Conservation (phyloP, 305 asterid genomes). For the Fraxinus angustifolia region DNA sequence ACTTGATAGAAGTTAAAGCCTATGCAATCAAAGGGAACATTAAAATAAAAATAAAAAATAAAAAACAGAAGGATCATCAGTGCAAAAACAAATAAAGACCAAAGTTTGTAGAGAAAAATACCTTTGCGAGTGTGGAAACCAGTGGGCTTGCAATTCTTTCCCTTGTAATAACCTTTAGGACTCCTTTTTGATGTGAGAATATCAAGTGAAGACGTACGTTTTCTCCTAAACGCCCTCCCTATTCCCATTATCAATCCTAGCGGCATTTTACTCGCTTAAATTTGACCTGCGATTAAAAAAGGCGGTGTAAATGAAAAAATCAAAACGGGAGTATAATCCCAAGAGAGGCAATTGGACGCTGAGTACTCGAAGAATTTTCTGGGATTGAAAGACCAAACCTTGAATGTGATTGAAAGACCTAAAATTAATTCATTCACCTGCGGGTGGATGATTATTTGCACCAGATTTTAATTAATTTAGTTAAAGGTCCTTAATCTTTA, state of each 20-base stretch:
- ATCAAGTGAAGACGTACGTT: conserved; percentile 70
- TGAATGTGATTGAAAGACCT: not conserved
- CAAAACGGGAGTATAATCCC: not conserved
- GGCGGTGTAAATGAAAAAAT: not conserved
- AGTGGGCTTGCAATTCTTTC: conserved; percentile 79
- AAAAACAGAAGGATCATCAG: not conserved
- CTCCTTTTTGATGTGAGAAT: conserved; percentile 66
- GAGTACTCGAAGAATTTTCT: not conserved
- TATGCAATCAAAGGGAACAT: not conserved
- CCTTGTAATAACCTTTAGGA: conserved; percentile 71
- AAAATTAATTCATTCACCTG: not conserved
- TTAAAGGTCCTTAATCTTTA: not conserved
- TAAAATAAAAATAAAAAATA: not conserved
- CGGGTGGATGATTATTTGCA: too few relatives aligned
- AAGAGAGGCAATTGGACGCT: not conserved
- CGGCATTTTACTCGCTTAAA: conserved; percentile 38
- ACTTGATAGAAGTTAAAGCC: not conserved
- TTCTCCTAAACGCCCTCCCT: conserved; percentile 65
- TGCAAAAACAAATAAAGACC: not conserved
- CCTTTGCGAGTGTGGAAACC: conserved; percentile 95
- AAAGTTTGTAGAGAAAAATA: not conserved
- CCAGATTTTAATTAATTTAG: not conserved
- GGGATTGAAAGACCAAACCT: not conserved
- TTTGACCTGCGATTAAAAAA: not conserved
- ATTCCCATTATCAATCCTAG: conserved; percentile 69